Evolutionary conservation across 2,329 filamentous ascomycete species (phyloP).

Genomic region (Boeremia lycopersici): DNA sequence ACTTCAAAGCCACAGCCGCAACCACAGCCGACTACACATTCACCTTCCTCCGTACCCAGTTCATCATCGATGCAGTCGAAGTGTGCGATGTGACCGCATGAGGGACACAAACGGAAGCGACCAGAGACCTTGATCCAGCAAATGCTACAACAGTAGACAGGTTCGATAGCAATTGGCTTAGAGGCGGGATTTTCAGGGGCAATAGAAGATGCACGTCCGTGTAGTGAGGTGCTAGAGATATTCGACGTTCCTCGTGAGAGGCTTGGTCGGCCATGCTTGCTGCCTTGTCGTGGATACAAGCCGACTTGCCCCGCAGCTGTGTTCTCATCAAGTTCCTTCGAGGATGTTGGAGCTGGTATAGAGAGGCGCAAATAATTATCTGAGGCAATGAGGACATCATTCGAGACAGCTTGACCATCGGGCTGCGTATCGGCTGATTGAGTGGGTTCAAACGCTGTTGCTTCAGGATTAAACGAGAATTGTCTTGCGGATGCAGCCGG

Average conservation of each 20-base stretch:
- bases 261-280: slow-evolving; percentile 24
- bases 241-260: slow-evolving; percentile 38
- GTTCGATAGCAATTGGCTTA: slow-evolving; percentile 23
- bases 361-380: slow-evolving; percentile 42
- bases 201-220: slow-evolving; percentile 16
- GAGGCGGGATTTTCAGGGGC: slow-evolving; percentile 12
- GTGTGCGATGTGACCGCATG: slow-evolving; percentile 47
- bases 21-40: slow-evolving; percentile 40
- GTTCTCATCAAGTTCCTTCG: slow-evolving; percentile 27
- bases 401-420: slow-evolving; percentile 22
- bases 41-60: slow-evolving; percentile 31
- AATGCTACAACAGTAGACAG: slow-evolving; percentile 44
- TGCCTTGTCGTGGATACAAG: slow-evolving; percentile 22
- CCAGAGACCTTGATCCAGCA: slow-evolving; percentile 48
- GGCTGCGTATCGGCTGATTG: slow-evolving; percentile 20
- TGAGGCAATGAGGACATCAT: slow-evolving; percentile 24
- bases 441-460: slow-evolving; percentile 41
- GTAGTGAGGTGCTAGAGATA: slow-evolving; percentile 31
- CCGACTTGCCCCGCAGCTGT: slow-evolving; percentile 22
- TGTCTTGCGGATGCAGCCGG: slow-evolving; percentile 33
- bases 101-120: slow-evolving; percentile 44
- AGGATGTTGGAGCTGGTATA: slow-evolving; percentile 31
- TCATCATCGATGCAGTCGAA: slow-evolving; percentile 43
- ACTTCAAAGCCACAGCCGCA: slow-evolving; percentile 40
- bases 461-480: slow-evolving; percentile 47